phyloP scores from a whole-genome alignment of 768 basidiomycete genomes.

The Lyophyllum decastes region DNA sequence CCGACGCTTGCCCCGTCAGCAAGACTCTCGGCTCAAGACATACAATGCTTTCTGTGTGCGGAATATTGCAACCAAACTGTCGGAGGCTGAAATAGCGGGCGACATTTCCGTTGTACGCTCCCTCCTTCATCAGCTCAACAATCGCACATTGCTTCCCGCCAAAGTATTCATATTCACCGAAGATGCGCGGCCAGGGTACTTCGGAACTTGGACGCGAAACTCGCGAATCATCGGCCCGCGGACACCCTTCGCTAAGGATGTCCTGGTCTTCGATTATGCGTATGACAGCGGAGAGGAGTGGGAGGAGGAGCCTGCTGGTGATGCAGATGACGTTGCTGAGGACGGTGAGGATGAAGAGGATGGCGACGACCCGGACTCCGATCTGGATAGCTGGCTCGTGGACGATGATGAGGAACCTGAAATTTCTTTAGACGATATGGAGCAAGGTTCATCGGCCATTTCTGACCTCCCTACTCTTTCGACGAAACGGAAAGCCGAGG shows the following conservation, averaged over 20 bases:
- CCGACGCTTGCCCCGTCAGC: constrained; percentile 15
- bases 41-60: constrained; percentile 38
- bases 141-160: constrained; percentile 64
- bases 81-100: constrained; percentile 76
- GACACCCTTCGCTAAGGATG: constrained; percentile 79
- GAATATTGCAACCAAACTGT: constrained; percentile 60
- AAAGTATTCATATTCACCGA: constrained; percentile 85
- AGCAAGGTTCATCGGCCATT: constrained; percentile 34
- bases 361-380: constrained; percentile 67
- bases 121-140: constrained; percentile 60
- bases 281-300: constrained; percentile 97
- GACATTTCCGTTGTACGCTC: constrained; percentile 69
- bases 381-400: constrained; percentile 78
- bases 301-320: constrained; percentile 85
- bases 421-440: constrained; percentile 41
- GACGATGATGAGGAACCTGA: constrained; percentile 66
- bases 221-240: constrained; percentile 82
- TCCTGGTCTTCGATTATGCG: constrained; percentile 78
- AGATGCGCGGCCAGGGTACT: constrained; percentile 89
- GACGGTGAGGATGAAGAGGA: constrained; percentile 69
- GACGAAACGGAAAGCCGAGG: constrained; percentile 70
- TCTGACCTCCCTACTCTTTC: constrained; percentile 32
- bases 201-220: constrained; percentile 89
- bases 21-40: constrained; percentile 33
- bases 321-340: constrained; percentile 73